Base-by-base conservation (phyloP, 2,329 filamentous ascomycete genomes). In the Aurifilum marmelostoma region DNA sequence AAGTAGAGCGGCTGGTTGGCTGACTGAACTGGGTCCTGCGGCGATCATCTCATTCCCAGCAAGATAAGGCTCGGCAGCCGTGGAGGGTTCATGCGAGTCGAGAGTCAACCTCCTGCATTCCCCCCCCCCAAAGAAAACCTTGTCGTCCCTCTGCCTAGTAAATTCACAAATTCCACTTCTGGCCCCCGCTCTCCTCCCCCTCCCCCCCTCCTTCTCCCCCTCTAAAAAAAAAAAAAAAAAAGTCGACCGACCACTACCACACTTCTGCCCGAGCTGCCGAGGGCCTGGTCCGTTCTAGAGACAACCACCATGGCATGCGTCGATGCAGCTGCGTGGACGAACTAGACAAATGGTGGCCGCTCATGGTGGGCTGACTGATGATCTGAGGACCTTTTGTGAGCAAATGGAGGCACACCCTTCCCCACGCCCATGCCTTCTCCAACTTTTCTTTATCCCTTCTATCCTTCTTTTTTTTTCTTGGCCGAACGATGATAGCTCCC, bases 281-380 rank as follows among this genome's bases (percentile, higher is more conserved):
- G 32, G 29, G 34, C 34, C 58, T 39, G 32, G 58, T 60, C 32
- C 58, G n/a, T 32, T 60, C 58, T 60, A 60, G 32, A 29, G 34
- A 47, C 29, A 18, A 37, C n/a, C 34, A 16, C 9, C 34, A 24
- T 9, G 32, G 14, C 4, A 24, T 32, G 56, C 16, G 29, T 60
- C 16, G 58, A 18, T 43, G 59, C 59, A 43, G 34, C 24, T 39
- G 24, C 39, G 34, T 24, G 24, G 37, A n/a, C 37, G 18, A n/a
- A 9, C 43, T 47, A 47, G 39, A 37, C 8, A 29, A 29, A 27
- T 56, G 27, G 59, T 61, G 59, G 59, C 34, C 24, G 52, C 52
- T 27, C 24, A 27, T 56, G 52, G 59, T 61, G 59, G 58, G 58
- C 5, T 60, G 12, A 14, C 59, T 59, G 24, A 37, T 37, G 59